These are phyloP conservation scores for Brassica rapa DNA, from an alignment of 345 rosid species.

Conservation along the genomic window DNA sequence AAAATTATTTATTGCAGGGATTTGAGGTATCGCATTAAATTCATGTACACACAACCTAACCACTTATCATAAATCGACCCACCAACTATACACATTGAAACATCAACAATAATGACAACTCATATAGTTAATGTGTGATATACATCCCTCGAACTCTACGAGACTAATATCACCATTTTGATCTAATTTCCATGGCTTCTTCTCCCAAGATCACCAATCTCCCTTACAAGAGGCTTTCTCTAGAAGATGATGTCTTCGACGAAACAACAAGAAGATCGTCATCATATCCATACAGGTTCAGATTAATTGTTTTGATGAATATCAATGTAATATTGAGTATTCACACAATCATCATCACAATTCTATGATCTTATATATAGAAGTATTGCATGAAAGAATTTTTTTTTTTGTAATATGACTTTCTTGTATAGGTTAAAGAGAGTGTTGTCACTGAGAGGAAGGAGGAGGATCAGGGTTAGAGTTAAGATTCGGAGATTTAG, in stretches of 20 bases:
- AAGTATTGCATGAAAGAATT: constrained; percentile 26
- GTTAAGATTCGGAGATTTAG: constrained; percentile 50
- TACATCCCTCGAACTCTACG: constrained; percentile 16
- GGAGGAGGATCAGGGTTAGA: constrained; percentile 53
- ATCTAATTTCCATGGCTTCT: constrained; percentile 29
- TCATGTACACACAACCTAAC: constrained; percentile 26
- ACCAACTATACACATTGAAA: constrained; percentile 33
- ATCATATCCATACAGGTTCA: constrained; percentile 31
- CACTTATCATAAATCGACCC: constrained; percentile 30
- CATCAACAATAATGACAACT: constrained; percentile 34
- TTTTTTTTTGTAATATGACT: neutral
- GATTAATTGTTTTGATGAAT: neutral
- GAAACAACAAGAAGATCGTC: constrained; percentile 24
- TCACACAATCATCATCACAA: constrained; percentile 3
- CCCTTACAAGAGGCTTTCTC: constrained; percentile 23
- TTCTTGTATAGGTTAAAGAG: constrained; percentile 44
- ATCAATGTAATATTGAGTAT: neutral
- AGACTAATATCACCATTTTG: neutral
- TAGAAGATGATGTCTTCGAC: constrained; percentile 35
- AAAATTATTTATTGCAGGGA: constrained; percentile 6
- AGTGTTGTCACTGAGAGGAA: constrained; percentile 39
- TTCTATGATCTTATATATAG: neutral
- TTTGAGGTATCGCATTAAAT: constrained; percentile 31
- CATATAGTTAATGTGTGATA: constrained; percentile 8
- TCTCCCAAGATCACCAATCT: constrained; percentile 27